A percentile compares a stretch with the other conserved stretches of the same genome.
phyloP scores from a whole-genome alignment of 768 basidiomycete species.

The Russula ochroleuca region DNA sequence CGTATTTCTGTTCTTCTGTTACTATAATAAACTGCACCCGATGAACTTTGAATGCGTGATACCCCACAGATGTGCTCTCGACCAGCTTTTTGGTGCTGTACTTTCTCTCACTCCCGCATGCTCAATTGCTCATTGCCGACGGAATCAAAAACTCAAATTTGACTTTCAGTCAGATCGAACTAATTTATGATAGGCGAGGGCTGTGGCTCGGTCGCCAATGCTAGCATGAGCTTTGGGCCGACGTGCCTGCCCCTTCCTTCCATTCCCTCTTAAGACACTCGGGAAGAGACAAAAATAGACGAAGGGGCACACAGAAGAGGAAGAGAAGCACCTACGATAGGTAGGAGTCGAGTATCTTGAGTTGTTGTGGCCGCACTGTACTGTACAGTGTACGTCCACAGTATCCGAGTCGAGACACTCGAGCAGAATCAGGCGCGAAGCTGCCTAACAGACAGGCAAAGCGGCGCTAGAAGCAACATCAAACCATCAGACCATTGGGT shows the following conservation, averaged over 20 bases:
- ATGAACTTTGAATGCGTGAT: no score
- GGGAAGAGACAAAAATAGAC: background rate
- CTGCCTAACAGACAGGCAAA: background rate
- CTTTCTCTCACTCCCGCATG: no score
- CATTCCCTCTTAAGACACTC: background rate
- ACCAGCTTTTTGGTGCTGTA: no score
- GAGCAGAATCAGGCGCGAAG: conserved; percentile 2
- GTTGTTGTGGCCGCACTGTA: background rate
- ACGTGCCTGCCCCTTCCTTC: conserved; percentile 2
- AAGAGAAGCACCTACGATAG: background rate
- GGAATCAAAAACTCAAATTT: background rate
- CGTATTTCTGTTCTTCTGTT: background rate
- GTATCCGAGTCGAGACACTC: background rate
- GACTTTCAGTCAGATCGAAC: background rate
- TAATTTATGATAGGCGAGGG: background rate
- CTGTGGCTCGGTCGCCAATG: background rate
- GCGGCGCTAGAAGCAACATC: background rate
- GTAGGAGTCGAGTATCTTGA: background rate
- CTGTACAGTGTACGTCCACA: no score
- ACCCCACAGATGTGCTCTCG: no score
- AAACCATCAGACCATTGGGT: background rate
- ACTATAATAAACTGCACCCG: background rate
- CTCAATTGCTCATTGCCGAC: background rate
- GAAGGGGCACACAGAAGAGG: background rate
- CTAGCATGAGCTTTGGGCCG: background rate